Evolutionary conservation across 352 stramenopile genomes (phyloP), one percentile per base, ranked within the genome.

Genomic region (Pythium grandisporangium): DNA sequence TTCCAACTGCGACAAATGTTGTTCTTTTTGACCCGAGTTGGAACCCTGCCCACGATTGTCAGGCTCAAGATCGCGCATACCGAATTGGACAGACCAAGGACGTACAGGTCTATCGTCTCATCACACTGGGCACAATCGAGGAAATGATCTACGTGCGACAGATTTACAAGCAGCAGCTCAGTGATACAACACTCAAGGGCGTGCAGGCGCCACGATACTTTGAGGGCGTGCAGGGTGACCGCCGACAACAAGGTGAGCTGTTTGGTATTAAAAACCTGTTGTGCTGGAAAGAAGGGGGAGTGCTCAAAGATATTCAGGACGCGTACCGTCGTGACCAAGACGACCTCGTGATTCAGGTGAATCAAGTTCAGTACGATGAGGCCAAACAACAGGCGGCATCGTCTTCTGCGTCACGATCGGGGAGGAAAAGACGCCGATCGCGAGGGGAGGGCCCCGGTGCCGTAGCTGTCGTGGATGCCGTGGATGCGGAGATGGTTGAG

Each of bases 121-220:
- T 95, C 48, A 92, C 76, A 23, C 48, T 88, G 8, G 75, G 75
- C 5, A 92, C 74, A 37, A 89, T 93, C 22, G 83, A 95, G 50
- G 80, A 95, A 46, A 93, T 90, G 72, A 91, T 93, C 14, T 93
- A 93, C 35, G 69, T 83, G 24, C 68, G 76, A 0, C 80, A 93
- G 45, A 87, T 92, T 44, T 92, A 92, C 63, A 89, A 92, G 52
- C 78, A 92, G 33, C 75, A 92, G 44, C 63, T 92, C 3, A 84
- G 72, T 22, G 76, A 92, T 43, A 85, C 72, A 30, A 88, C 75
- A 6, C 56, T 92, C 13, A 85, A 88, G 45, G 75, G 75, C 0
- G 67, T 51, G 19, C 70, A 78, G 51, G 64, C 68, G 5, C 75
- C 70, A 3, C 56, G 78, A 34, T 91, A 88, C 43, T 91, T 91